phyloP scores from a whole-genome alignment of 331 rosid species.

The Dryas integrifolia region DNA sequence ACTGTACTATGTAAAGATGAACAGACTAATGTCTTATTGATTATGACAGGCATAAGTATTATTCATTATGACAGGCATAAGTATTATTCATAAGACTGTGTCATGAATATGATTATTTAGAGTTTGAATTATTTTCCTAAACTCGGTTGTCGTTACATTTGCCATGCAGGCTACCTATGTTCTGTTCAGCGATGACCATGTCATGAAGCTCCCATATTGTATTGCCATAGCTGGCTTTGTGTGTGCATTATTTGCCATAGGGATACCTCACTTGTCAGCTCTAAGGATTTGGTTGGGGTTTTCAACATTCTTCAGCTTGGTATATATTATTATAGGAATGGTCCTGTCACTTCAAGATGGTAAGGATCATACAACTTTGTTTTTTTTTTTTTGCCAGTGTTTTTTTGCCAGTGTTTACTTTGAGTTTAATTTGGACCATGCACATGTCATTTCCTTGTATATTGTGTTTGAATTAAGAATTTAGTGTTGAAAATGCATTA shows the following conservation, averaged over 20 bases:
- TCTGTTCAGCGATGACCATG: conserved; percentile 58
- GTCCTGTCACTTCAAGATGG: conserved; percentile 69
- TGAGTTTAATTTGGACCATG: background rate
- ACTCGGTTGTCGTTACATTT: background rate
- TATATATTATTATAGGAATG: conserved; percentile 57
- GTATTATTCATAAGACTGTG: no score
- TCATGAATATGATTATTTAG: background rate
- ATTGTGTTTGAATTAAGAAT: conserved; percentile 16
- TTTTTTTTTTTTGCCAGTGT: no score
- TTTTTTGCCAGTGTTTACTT: background rate
- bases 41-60: no score
- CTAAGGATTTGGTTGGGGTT: conserved; percentile 85
- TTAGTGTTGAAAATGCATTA: background rate
- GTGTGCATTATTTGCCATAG: conserved; percentile 75
- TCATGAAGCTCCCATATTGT: conserved; percentile 80
- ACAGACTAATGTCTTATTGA: background rate
- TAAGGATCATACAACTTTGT: conserved; percentile 29
- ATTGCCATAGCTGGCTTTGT: conserved; percentile 74
- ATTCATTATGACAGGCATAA: no score
- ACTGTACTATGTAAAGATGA: no score
- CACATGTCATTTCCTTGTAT: background rate
- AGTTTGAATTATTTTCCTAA: background rate
- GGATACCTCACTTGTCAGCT: conserved; percentile 92
- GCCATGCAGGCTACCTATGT: conserved; percentile 65
- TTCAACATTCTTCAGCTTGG: conserved; percentile 73